Evolutionary conservation across 306 rosid genomes (phyloP), one percentile per base, ranked within the genome.

Genomic region (Dryas drummondii): DNA sequence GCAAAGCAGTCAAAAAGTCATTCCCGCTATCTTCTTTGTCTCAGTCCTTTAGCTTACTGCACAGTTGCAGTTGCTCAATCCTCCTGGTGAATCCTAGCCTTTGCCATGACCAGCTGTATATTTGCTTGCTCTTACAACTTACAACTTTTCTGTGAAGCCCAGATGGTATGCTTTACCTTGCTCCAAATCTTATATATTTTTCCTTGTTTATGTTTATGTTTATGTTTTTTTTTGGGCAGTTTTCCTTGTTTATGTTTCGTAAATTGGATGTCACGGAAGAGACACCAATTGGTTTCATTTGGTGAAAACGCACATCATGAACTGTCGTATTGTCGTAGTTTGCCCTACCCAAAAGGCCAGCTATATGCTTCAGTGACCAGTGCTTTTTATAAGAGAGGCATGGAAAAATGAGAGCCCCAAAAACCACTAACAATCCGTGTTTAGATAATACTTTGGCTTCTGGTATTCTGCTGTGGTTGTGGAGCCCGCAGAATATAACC

Each of bases 401-500:
- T 41, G 79, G 65, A 78, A 32, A 27, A 27, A 14, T 63, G 5
- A 71, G 76, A 72, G 71, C 71, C 80, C 46, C 74, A 58, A 70
- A 68, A 79, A 26, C 64, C 87, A 73, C 74, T 9, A 44, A 48
- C 2, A 32, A 14, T 16, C 68, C 14, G 68, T 47, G n/a, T 73
- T 78, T 53, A 73, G 92, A 87, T 84, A 72, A 82, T 74, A 67
- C n/a, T 84, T 82, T 60, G 87, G 85, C 86, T 62, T 11, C 81
- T 57, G 60, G 87, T 82, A 85, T 62, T 11, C 81, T 57, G 60
- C 64, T 74, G 54, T 5, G 7, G 48, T 10, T 4, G 61, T 80
- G 79, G 89, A 76, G 79, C 72, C 87, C 78, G 66, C 53, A 22
- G 19, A 56, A 45, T 61, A 72, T 61, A 66, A 51, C 57, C 22